phyloP scores from a whole-genome alignment of 1,284 basidiomycete species.

The Blastosporella zonata region DNA sequence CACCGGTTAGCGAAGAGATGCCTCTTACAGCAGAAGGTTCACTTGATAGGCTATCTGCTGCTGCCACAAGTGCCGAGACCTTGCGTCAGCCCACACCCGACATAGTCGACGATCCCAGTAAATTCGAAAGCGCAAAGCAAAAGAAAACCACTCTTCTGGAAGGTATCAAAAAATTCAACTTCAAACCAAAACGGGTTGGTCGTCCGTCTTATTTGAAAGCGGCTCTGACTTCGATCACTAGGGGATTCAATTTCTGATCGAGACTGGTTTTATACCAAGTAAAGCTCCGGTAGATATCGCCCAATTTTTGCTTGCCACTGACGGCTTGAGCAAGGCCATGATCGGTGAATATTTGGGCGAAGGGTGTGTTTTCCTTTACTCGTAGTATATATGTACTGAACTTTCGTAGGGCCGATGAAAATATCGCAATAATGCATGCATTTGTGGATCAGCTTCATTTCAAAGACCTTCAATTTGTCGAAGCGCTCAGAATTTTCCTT shows the following conservation, averaged over 20 bases:
- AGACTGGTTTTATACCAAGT: conserved; percentile 86
- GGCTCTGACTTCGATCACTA: conserved; percentile 28
- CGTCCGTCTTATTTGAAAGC: not conserved
- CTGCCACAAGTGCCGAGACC: conserved; percentile 46
- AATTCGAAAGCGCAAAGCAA: conserved; percentile 95
- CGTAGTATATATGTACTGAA: not conserved
- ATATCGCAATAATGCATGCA: conserved; percentile 93
- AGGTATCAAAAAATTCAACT: conserved; percentile 98
- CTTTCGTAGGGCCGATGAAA: conserved; percentile 69
- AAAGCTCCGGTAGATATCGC: conserved; percentile 82
- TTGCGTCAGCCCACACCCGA: conserved; percentile 74
- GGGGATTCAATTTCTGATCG: conserved; percentile 88
- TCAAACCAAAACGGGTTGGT: conserved; percentile 88
- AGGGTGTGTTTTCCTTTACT: conserved; percentile 55
- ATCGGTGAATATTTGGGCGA: conserved; percentile 99
- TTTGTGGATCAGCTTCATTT: conserved; percentile 93
- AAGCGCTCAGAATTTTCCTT: conserved; percentile 84
- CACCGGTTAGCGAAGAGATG: conserved; percentile 49
- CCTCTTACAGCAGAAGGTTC: conserved; percentile 53
- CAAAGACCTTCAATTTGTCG: conserved; percentile 75
- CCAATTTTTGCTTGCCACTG: conserved; percentile 82
- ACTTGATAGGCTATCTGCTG: conserved; percentile 45
- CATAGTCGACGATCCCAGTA: conserved; percentile 81
- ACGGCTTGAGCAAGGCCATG: conserved; percentile 93
- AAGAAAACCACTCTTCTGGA: conserved; percentile 95